Evolutionary conservation across 2,329 filamentous ascomycete genomes (phyloP), one percentile per base, ranked within the genome.

Genomic region (Fusarium veterinarium): DNA sequence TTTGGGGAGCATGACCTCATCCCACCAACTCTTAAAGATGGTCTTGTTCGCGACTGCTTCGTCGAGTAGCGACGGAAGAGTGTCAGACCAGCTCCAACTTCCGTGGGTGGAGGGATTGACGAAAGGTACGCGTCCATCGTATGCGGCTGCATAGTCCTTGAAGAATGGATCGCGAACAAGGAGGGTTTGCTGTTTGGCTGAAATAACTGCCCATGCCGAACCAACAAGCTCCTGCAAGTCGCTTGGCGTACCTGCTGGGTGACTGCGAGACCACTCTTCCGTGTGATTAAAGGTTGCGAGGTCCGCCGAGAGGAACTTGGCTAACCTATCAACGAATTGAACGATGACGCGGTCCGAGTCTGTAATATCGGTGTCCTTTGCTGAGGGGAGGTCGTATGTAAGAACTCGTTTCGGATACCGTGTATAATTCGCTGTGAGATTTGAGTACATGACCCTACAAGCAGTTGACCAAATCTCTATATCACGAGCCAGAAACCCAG

Each of bases 41-140:
- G 48, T 52, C 23, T 52, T 28, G 8, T 52, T 52, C 5, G 17
- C 12, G 2, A 52, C 0, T 8, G 48, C 48, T 37, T 52, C 31
- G 0, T 52, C 17, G 0, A 52, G 48, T 2, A 25, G 3, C 0
- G 9, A 0, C 12, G 31, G 23, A 1, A 52, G 12, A 8, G 12
- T 52, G 3, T 28, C 48, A 2, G 48, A 37, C 48, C 31, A 52
- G 23, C 12, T 37, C 48, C 48, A 52, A 6, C 48, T 52, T 2
- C 48, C 48, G 1, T 37, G 37, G 0, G 48, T 28, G 3, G 48
- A 52, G 0, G 48, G 48, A 20, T 52, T 52, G 3, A 37, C 31
- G 2, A 52, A 52, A 0, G 48, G 48, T 6, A 20, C 31, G 1
- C 48, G 48, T 28, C 48, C 48, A 1, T 52, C 48, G 3, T 12